phyloP scores from a whole-genome alignment of 306 rosid species.

The Senna tora region DNA sequence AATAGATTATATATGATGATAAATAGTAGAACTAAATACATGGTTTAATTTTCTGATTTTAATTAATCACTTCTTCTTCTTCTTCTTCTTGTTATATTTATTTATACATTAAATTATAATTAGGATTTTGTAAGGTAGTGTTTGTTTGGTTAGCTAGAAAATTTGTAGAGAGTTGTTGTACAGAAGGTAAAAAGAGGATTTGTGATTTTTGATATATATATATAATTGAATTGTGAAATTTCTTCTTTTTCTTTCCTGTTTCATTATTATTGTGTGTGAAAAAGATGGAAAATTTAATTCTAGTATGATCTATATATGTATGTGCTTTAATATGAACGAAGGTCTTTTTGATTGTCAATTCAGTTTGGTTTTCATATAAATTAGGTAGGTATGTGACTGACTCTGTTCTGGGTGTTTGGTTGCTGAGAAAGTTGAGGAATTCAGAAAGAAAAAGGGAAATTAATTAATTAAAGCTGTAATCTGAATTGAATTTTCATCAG shows the following conservation, averaged over 20 bases:
- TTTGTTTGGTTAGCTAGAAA: constrained; percentile 35
- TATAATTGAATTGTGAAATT: too few species aligned
- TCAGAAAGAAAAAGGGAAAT: too few species aligned
- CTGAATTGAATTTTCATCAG: constrained; percentile 32
- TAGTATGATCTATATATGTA: not conserved
- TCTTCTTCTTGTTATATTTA: not conserved
- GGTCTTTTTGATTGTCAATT: constrained; percentile 27
- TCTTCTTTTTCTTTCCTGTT: constrained; percentile 40
- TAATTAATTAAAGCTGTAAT: too few species aligned
- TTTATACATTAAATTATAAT: constrained; percentile 23
- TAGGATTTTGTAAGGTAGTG: not conserved
- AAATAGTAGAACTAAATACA: not conserved
- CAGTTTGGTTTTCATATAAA: constrained; percentile 23
- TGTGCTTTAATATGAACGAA: constrained; percentile 2
- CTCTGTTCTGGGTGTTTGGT: constrained; percentile 13
- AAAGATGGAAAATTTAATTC: constrained; percentile 14
- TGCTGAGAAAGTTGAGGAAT: constrained; percentile 6
- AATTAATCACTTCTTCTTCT: not conserved
- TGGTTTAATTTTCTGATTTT: not conserved
- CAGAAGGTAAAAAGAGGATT: constrained; percentile 52
- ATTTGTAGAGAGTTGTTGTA: constrained; percentile 55
- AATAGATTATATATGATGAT: constrained; percentile 44
- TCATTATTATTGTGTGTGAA: constrained; percentile 34
- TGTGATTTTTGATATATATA: too few species aligned
- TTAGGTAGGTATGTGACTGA: not conserved